Percentiles rank a stretch among this genome's conserved stretches.
Conservation (phyloP, 495 filamentous ascomycete genomes). For the Xylaria sp. region DNA sequence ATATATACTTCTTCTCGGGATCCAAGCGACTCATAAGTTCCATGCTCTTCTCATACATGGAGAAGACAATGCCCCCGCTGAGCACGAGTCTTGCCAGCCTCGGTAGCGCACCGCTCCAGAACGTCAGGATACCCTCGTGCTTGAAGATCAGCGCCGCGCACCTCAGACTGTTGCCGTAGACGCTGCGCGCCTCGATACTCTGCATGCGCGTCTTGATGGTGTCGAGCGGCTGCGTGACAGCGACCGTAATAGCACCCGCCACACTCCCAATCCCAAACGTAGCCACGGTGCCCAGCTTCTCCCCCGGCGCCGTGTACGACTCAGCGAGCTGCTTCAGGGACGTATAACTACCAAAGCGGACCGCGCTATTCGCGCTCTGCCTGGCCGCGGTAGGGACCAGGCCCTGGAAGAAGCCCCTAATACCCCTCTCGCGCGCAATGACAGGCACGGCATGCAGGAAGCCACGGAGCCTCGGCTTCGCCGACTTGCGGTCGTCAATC, state of each 20-base stretch:
- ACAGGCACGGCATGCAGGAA: conserved; percentile 90
- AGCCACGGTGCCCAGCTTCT: conserved; percentile 87
- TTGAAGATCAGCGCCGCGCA: conserved; percentile 85
- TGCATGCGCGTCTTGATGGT: conserved; percentile 99
- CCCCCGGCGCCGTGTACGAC: conserved; percentile 89
- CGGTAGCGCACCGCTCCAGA: conserved; percentile 94
- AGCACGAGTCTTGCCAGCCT: conserved; percentile 81
- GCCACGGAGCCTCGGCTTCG: conserved; percentile 84
- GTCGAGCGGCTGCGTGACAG: conserved; percentile 88
- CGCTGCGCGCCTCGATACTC: conserved; percentile 81
- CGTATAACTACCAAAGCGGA: conserved; percentile 88
- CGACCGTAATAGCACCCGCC: conserved; percentile 93
- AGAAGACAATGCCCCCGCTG: conserved; percentile 97
- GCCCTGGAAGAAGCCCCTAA: conserved; percentile 94
- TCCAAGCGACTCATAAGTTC: conserved; percentile 82
- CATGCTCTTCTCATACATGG: conserved; percentile 99
- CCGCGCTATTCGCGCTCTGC: conserved; percentile 93
- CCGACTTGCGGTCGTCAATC: conserved; percentile 94
- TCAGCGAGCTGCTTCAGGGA: conserved; percentile 89
- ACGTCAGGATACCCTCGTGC: conserved; percentile 86
- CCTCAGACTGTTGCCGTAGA: conserved; percentile 88
- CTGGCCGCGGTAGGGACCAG: conserved; percentile 94
- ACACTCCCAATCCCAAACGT: conserved; percentile 92
- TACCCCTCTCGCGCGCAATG: conserved; percentile 84
- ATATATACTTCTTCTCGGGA: conserved; percentile 86